Conservation (phyloP, 2,329 filamentous ascomycete species). For the Cercospora brassicicola region DNA sequence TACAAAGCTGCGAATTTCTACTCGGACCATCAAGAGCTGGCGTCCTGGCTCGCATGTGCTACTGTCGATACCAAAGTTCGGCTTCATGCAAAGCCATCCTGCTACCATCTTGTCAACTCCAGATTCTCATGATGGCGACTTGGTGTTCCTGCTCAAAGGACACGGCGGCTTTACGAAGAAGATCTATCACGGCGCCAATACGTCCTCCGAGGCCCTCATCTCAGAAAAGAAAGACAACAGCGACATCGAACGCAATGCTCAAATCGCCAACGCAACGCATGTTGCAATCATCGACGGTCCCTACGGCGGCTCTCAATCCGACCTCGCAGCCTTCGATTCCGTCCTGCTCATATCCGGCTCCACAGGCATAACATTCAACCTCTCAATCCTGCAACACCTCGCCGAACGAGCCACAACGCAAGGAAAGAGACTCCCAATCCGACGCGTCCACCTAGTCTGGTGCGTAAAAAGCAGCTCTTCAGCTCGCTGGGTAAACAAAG, state of each 20-base stretch:
- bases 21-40: conserved; percentile 41
- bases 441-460: conserved; percentile 32
- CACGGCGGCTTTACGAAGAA: conserved; percentile 35
- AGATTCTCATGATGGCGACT: conserved; percentile 29
- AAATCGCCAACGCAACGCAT: conserved; percentile 19
- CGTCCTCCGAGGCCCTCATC: conserved; percentile 24
- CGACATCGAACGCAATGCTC: conserved; percentile 19
- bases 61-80: conserved; percentile 33
- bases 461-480: conserved; percentile 28
- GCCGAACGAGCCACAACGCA: conserved; percentile 25
- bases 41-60: conserved; percentile 34
- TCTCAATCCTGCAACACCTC: conserved; percentile 31
- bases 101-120: conserved; percentile 35
- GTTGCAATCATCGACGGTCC: conserved; percentile 31
- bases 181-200: conserved; percentile 29
- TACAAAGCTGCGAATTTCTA: conserved; percentile 41
- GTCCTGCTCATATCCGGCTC: conserved; percentile 32
- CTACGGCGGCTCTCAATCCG: conserved; percentile 29
- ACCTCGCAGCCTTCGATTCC: conserved; percentile 34
- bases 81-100: conserved; percentile 32
- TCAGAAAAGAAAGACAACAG: conserved; percentile 16
- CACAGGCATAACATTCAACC: conserved; percentile 35
- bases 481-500: conserved; percentile 27
- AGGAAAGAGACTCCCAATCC: conserved; percentile 27
- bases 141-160: conserved; percentile 35